phyloP scores from a whole-genome alignment of 2,329 filamentous ascomycete genomes.

The Sordariomycetes sp. region DNA sequence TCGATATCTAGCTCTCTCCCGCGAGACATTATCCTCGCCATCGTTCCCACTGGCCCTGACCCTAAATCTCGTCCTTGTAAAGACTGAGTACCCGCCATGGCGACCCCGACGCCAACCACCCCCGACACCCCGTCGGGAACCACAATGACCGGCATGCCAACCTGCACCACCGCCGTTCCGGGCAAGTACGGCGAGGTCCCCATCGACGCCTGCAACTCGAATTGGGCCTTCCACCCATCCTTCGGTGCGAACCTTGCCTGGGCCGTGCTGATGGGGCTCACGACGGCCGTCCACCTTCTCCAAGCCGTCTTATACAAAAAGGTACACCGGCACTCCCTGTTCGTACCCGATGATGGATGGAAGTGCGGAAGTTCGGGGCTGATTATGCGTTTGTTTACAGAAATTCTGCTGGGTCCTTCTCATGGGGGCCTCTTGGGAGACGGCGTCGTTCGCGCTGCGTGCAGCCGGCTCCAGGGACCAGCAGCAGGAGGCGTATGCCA shows the following conservation, averaged over 20 bases:
- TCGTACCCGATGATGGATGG: background rate
- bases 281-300: conserved; percentile 13
- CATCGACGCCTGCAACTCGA: conserved; percentile 16
- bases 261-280: conserved; percentile 16
- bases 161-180: conserved; percentile 18
- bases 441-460: conserved; percentile 21
- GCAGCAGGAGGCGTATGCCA: conserved; percentile 17
- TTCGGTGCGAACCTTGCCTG: conserved; percentile 19
- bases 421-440: conserved; percentile 25
- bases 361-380: background rate
- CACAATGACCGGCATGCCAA: background rate
- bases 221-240: conserved; percentile 18
- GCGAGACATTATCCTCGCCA: background rate
- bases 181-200: conserved; percentile 18
- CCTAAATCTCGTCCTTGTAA: background rate
- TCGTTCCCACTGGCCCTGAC: too few species aligned
- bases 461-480: conserved; percentile 22
- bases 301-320: conserved; percentile 18
- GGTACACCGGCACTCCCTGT: conserved; percentile 7
- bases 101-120: background rate
- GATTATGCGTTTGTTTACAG: conserved; percentile 6
- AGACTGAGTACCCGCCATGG: background rate
- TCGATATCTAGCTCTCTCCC: background rate
- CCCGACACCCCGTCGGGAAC: conserved; percentile 1
- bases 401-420: conserved; percentile 23